phyloP scores from a whole-genome alignment of 345 rosid genomes.

The Ceriops decandra region DNA sequence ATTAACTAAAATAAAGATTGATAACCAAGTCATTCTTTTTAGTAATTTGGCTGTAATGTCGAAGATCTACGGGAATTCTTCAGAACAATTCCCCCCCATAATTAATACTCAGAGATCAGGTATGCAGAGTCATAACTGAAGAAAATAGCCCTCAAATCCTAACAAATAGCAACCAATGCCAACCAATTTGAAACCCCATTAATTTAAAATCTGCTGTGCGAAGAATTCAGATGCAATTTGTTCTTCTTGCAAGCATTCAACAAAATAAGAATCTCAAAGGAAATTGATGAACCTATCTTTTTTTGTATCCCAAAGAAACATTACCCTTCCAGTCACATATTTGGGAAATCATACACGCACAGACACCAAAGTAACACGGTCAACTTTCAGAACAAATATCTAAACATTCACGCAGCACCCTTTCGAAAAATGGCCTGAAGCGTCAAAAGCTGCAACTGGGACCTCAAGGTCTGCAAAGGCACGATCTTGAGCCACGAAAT shows the following conservation, averaged over 20 bases:
- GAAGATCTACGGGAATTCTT: no score
- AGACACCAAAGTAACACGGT: background rate
- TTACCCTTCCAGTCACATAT: background rate
- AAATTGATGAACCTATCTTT: background rate
- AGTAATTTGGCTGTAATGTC: no score
- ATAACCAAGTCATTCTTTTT: background rate
- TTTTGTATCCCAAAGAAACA: background rate
- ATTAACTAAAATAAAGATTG: constrained; percentile 2
- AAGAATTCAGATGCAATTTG: background rate
- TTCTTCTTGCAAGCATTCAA: background rate
- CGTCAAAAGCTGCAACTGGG: constrained; percentile 27
- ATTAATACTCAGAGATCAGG: no score
- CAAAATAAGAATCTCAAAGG: background rate
- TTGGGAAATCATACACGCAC: background rate
- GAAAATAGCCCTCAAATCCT: no score
- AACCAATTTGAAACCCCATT: no score
- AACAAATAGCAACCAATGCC: no score
- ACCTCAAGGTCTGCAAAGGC: constrained; percentile 28
- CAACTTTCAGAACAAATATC: no score
- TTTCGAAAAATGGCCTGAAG: no score
- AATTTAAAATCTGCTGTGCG: no score
- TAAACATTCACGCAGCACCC: no score
- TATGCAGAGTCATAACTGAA: no score
- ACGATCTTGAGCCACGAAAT: constrained; percentile 31
- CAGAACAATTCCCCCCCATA: no score